Percentiles rank a stretch among this genome's conserved stretches.
These are phyloP conservation scores for Russula abietina DNA, from an alignment of 768 basidiomycete genomes.

Conservation along the genomic window DNA sequence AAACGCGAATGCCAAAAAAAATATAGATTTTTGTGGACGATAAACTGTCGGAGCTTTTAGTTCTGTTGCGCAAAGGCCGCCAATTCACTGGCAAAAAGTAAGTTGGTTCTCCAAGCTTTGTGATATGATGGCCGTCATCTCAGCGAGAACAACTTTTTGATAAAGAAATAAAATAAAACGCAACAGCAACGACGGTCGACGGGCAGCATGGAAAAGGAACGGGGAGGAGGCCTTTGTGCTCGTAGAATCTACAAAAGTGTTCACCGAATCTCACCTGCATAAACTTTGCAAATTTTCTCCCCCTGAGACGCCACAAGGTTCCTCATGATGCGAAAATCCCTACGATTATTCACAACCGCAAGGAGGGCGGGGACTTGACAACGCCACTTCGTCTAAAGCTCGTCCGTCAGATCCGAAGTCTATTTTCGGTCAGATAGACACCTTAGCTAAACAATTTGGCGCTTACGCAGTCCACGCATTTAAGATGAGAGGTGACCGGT, in stretches of 20 bases:
- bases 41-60: neutral
- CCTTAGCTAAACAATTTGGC: neutral
- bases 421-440: neutral
- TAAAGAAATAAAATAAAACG: neutral
- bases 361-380: neutral
- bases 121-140: no score
- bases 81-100: neutral
- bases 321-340: neutral
- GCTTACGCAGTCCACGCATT: neutral
- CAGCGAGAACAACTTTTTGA: neutral
- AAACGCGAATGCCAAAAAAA: neutral
- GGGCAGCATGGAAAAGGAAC: neutral
- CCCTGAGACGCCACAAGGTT: neutral
- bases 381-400: neutral
- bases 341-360: neutral
- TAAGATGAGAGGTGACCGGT: neutral
- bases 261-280: neutral
- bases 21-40: neutral
- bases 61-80: no score
- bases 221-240: neutral
- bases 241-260: neutral
- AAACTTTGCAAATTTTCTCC: neutral
- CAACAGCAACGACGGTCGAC: neutral
- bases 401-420: neutral
- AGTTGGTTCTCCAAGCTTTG: neutral